Percentiles rank a stretch among this genome's conserved stretches.
These are phyloP conservation scores for Aegilops longissima DNA, from an alignment of 176 grass and related monocot genomes.

Conservation along the genomic window DNA sequence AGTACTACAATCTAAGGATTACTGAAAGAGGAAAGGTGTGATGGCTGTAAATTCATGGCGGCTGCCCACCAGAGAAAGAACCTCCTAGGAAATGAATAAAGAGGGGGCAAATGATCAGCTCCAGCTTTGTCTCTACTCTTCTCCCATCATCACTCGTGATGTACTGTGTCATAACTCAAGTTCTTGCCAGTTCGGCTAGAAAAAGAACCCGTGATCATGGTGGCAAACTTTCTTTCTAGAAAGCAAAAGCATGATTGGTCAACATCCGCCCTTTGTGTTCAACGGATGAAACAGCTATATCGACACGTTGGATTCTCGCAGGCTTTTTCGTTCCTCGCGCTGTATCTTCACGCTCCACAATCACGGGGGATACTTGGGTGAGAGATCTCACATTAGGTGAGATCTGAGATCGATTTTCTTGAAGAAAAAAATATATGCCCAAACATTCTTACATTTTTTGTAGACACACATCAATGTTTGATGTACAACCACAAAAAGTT, in stretches of 20 bases:
- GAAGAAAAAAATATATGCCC: no score
- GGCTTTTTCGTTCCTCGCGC: no score
- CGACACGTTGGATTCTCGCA: no score
- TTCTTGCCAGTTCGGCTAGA: background rate
- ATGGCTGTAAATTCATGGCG: background rate
- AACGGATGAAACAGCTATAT: background rate
- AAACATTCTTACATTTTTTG: no score
- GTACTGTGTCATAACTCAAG: background rate
- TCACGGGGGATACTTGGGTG: no score
- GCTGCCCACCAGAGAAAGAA: background rate
- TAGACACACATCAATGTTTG: no score
- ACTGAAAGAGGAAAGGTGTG: background rate
- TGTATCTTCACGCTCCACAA: no score
- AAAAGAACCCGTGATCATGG: background rate
- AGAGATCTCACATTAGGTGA: no score
- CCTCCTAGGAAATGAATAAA: background rate
- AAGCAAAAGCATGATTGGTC: conserved; percentile 12
- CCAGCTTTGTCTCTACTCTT: background rate
- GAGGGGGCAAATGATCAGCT: background rate
- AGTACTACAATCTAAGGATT: background rate
- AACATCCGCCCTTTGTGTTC: background rate
- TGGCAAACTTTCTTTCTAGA: no score
- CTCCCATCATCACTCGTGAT: background rate
- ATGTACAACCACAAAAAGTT: no score
- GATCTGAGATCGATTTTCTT: no score